These are phyloP conservation scores for Sporisorium exsertum DNA, from an alignment of 1,284 basidiomycete genomes.

Conservation along the genomic window DNA sequence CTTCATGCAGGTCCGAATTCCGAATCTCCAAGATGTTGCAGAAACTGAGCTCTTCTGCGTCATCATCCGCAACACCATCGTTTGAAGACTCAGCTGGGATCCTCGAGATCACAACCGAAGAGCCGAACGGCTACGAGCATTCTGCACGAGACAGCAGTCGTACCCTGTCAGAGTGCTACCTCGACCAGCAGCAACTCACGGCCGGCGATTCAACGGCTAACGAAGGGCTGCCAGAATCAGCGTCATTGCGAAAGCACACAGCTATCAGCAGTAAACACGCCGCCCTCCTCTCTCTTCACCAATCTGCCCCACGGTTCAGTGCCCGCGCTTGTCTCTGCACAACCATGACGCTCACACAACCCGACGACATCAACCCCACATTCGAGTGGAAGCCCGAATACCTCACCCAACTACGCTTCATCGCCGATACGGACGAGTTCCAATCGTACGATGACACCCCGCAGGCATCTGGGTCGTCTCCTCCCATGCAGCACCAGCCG, in stretches of 20 bases:
- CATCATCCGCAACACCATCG: constrained; percentile 7
- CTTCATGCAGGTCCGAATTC: constrained; percentile 26
- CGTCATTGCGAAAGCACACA: neutral
- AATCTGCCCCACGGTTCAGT: no score
- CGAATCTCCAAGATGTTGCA: neutral
- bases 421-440: constrained; percentile 42
- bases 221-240: neutral
- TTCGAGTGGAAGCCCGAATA: constrained; percentile 14
- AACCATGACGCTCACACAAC: constrained; percentile 23
- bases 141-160: no score
- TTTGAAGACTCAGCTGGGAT: neutral
- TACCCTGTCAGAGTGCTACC: no score
- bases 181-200: no score
- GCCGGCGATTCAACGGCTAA: no score
- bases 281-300: neutral
- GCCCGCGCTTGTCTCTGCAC: no score
- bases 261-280: neutral
- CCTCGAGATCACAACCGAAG: no score
- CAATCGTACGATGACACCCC: constrained; percentile 19
- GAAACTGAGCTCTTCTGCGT: neutral
- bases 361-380: constrained; percentile 7
- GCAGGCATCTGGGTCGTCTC: neutral
- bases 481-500: neutral
- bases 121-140: no score
- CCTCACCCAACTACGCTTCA: constrained; percentile 29